Evolutionary conservation across 1,284 basidiomycete species (phyloP).

Genomic region (Heliocybe sulcata): DNA sequence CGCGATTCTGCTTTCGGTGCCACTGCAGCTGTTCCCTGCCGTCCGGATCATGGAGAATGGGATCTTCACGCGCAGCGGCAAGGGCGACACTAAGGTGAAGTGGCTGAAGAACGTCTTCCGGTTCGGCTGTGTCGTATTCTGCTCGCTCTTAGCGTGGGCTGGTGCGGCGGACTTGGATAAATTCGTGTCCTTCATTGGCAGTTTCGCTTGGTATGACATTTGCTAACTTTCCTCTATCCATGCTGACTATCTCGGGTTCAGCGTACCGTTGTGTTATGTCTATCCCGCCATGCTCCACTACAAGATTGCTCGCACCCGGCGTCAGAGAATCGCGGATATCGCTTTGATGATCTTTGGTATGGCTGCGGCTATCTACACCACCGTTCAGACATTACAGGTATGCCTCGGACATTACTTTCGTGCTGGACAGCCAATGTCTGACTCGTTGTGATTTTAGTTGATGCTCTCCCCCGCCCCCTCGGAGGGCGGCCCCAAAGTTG

Average conservation of each 20-base stretch:
- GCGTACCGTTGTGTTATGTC: constrained; percentile 90
- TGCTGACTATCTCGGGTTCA: constrained; percentile 21
- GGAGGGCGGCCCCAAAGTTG: neutral
- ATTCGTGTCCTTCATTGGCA: constrained; percentile 92
- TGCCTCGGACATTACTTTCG: constrained; percentile 11
- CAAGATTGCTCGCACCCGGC: constrained; percentile 74
- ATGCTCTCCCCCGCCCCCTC: neutral
- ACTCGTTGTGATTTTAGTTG: neutral
- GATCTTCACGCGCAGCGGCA: constrained; percentile 88
- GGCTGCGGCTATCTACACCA: constrained; percentile 81
- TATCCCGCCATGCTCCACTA: constrained; percentile 95
- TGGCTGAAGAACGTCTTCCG: constrained; percentile 95
- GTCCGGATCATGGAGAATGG: constrained; percentile 97
- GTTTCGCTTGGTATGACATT: constrained; percentile 81
- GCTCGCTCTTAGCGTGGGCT: constrained; percentile 72
- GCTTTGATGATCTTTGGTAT: constrained; percentile 79
- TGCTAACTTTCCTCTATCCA: constrained; percentile 2
- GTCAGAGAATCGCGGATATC: constrained; percentile 70
- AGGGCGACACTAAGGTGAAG: constrained; percentile 59
- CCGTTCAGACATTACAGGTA: constrained; percentile 70
- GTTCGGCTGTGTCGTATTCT: constrained; percentile 67
- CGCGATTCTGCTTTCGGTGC: constrained; percentile 91
- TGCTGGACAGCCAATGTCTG: neutral
- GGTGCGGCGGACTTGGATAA: constrained; percentile 94
- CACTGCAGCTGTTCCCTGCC: constrained; percentile 96